Conservation (phyloP, 2,329 filamentous ascomycete genomes). For the Gyromitra esculenta region DNA sequence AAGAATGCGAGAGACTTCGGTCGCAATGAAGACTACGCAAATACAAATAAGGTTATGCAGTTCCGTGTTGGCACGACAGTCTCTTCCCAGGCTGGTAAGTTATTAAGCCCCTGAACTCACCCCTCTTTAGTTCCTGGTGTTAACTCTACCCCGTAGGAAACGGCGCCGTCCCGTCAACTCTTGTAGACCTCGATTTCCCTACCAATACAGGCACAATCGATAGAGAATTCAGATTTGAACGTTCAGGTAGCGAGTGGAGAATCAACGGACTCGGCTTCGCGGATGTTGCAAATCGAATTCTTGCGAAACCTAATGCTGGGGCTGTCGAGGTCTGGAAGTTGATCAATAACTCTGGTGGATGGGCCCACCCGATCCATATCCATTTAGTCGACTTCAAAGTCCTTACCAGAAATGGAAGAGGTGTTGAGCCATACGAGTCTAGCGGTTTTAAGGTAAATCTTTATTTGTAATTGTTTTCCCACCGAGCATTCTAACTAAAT, state of each 20-base stretch:
- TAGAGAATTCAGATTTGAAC: constrained; percentile 64
- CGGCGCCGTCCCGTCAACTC: constrained; percentile 58
- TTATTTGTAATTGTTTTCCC: not conserved
- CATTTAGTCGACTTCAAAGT: constrained; percentile 70
- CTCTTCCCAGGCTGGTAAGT: constrained; percentile 39
- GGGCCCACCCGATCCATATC: constrained; percentile 67
- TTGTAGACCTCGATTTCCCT: constrained; percentile 62
- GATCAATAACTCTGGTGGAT: constrained; percentile 65
- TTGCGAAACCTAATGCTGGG: constrained; percentile 64
- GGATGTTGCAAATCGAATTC: constrained; percentile 64
- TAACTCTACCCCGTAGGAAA: constrained; percentile 58
- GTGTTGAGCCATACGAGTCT: constrained; percentile 66
- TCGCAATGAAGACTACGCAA: constrained; percentile 63
- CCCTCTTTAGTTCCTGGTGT: not conserved
- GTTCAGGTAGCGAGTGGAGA: constrained; percentile 63
- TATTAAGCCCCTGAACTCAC: not conserved
- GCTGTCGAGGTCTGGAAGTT: constrained; percentile 66
- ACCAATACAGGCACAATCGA: constrained; percentile 60
- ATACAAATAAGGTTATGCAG: constrained; percentile 67
- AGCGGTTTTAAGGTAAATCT: constrained; percentile 59
- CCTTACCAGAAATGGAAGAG: constrained; percentile 62
- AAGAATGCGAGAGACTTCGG: constrained; percentile 61
- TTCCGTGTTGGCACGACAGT: constrained; percentile 64
- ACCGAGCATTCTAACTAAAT: not conserved
- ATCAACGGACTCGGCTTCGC: constrained; percentile 66